A percentile compares a stretch with the other conserved stretches of the same genome.
Conservation (phyloP, 805 yeast species). For the Barnettozyma wickerhamii region DNA sequence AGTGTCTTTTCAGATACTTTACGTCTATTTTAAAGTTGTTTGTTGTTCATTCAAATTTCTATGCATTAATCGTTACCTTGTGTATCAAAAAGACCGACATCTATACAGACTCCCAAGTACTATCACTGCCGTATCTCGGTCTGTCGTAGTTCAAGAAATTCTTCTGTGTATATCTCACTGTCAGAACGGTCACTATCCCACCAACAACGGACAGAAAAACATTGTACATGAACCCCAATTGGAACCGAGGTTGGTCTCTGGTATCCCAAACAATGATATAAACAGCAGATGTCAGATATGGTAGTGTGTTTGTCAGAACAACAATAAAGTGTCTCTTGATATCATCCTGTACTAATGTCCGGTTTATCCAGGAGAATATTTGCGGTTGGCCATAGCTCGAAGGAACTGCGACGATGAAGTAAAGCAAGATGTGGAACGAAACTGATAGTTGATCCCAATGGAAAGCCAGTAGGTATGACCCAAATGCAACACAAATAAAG, state of each 20-base stretch:
- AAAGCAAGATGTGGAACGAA: constrained; percentile 44
- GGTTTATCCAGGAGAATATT: constrained; percentile 51
- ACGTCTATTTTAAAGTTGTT: too few species aligned
- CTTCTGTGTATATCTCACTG: constrained; percentile 2
- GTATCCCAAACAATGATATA: constrained; percentile 38
- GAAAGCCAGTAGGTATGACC: constrained; percentile 38
- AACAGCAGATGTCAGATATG: constrained; percentile 34
- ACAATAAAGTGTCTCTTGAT: constrained; percentile 29
- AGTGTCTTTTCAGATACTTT: too few species aligned
- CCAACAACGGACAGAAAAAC: constrained; percentile 13
- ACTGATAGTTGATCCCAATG: constrained; percentile 38
- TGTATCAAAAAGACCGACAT: too few species aligned
- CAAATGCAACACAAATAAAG: constrained; percentile 38
- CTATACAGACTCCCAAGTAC: constrained; percentile 1
- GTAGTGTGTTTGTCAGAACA: constrained; percentile 35
- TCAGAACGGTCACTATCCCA: constrained; percentile 2
- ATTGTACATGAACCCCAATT: constrained; percentile 34
- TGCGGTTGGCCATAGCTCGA: constrained; percentile 51
- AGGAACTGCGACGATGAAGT: constrained; percentile 44
- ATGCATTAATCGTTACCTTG: too few species aligned
- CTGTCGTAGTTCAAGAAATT: not conserved
- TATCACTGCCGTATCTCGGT: constrained; percentile 6
- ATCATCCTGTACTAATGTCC: constrained; percentile 27
- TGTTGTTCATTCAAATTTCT: not conserved
- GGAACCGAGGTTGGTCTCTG: constrained; percentile 30